Evolutionary conservation across 2,329 filamentous ascomycete genomes (phyloP), one percentile per base, ranked within the genome.

Genomic region (Bisporella sp.): DNA sequence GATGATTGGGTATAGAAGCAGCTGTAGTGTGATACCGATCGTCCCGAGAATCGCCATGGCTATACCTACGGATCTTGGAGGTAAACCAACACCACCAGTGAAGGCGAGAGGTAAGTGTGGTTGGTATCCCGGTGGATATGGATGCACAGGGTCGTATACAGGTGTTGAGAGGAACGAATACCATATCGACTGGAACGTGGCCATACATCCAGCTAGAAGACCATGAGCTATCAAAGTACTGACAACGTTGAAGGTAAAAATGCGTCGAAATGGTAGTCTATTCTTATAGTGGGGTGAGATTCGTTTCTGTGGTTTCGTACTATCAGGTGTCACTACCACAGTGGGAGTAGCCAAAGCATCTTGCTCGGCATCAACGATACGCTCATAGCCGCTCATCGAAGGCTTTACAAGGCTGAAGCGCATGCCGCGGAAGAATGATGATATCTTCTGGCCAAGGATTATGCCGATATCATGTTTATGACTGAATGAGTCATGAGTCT

Each of bases 1-100:
- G 13, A 89, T 69, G 31, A 69, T 68, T 1, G 87, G 87, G 62
- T 91, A 92, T 7, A 89, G 69, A 46, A 86, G 71, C 8, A 89
- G 75, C 64, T 90, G 86, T 43, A 93, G 72, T 0, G 74, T 70
- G 37, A 93, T 84, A n/a, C 89, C 89, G 41, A 92, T 81, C 45
- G 79, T 68, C 6, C 88, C 89, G 12, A 93, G 76, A 47, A 87
- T 82, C 2, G 87, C 82, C 71, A 91, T 89, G 4, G 86, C 85
- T 41, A 87, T 70, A n/a, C 88, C 88, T 32, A 93, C 85, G 2
- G 79, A 77, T 1, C 78, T 75, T 0, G 87, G 82, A 0, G 79
- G 78, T 47, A 93, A 76, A n/a, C 86, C 86, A 0, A 93, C 73
- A 2, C 89, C 89, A 31, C 88, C 87, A 5, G 88, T 81, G 2